phyloP scores from a whole-genome alignment of 176 grass and related monocot genomes.

The Leersia perrieri region DNA sequence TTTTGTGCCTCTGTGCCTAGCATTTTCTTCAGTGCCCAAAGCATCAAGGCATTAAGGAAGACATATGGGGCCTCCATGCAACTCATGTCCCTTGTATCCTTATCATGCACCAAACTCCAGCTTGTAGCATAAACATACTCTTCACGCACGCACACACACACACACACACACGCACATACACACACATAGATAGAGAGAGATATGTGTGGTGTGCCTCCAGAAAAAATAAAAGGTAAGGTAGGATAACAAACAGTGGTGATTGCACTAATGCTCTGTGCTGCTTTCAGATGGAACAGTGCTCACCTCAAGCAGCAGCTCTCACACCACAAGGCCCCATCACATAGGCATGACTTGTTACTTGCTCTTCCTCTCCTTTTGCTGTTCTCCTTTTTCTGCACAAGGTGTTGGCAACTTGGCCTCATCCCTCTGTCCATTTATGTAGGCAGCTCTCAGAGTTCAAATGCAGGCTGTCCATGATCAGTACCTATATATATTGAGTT shows the following conservation, averaged over 20 bases:
- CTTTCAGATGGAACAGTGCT: slow-evolving; percentile 51
- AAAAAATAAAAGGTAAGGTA: background rate
- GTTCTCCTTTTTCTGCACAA: slow-evolving; percentile 37
- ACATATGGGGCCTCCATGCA: slow-evolving; percentile 68
- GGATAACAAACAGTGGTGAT: slow-evolving; percentile 39
- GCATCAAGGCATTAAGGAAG: slow-evolving; percentile 43
- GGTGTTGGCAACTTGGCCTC: slow-evolving; percentile 41
- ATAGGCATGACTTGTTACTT: slow-evolving; percentile 29
- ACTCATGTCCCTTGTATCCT: slow-evolving; percentile 54
- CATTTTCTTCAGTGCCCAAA: slow-evolving; percentile 30
- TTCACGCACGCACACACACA: too few species aligned
- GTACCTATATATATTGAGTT: slow-evolving; percentile 2
- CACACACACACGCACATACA: too few species aligned
- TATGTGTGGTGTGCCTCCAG: background rate
- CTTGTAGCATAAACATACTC: slow-evolving; percentile 31
- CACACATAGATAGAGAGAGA: slow-evolving; percentile 42
- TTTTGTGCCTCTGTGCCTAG: slow-evolving; percentile 35
- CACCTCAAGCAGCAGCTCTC: slow-evolving; percentile 37
- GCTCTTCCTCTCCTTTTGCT: slow-evolving; percentile 36
- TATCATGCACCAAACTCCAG: slow-evolving; percentile 66
- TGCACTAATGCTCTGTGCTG: slow-evolving; percentile 44
- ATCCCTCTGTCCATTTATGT: slow-evolving; percentile 41
- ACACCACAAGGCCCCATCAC: slow-evolving; percentile 33
- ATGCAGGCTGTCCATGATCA: slow-evolving; percentile 33
- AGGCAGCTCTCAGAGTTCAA: slow-evolving; percentile 21